Percentiles rank a stretch among this genome's conserved stretches.
Evolutionary conservation across 305 asterid genomes (phyloP).

Genomic region (Plantago coronopus): DNA sequence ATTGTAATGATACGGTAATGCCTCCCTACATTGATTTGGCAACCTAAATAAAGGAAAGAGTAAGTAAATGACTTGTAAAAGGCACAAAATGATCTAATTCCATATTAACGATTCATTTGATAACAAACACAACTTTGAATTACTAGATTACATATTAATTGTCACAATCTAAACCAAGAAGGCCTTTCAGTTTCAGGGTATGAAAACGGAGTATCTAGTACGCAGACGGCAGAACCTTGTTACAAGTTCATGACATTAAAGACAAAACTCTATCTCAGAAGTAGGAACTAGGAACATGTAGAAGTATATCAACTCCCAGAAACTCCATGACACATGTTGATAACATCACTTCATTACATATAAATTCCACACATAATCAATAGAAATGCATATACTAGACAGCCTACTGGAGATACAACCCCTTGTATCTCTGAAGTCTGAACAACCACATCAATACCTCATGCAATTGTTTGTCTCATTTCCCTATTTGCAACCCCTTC

Average conservation of each 20-base stretch:
- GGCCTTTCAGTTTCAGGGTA: background rate
- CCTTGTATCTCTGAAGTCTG: no score
- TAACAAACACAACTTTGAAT: no score
- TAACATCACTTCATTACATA: background rate
- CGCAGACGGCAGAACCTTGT: background rate
- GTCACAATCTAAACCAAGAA: background rate
- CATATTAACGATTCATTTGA: no score
- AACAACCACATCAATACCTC: no score
- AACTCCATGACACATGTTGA: background rate
- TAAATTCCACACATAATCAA: no score
- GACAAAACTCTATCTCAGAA: background rate
- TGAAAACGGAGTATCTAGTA: background rate
- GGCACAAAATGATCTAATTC: no score
- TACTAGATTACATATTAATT: no score
- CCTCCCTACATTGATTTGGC: constrained; percentile 43
- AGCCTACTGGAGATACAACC: no score
- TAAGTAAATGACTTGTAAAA: background rate
- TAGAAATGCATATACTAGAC: no score
- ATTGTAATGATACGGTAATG: constrained; percentile 47
- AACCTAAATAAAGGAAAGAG: constrained; percentile 15
- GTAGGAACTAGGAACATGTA: background rate
- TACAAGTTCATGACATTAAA: background rate
- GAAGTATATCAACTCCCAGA: background rate
- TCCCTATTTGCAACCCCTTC: no score
- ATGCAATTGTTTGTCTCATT: no score